These are phyloP conservation scores for Solanum etuberosum DNA, from an alignment of 257 asterid species.

Conservation along the genomic window DNA sequence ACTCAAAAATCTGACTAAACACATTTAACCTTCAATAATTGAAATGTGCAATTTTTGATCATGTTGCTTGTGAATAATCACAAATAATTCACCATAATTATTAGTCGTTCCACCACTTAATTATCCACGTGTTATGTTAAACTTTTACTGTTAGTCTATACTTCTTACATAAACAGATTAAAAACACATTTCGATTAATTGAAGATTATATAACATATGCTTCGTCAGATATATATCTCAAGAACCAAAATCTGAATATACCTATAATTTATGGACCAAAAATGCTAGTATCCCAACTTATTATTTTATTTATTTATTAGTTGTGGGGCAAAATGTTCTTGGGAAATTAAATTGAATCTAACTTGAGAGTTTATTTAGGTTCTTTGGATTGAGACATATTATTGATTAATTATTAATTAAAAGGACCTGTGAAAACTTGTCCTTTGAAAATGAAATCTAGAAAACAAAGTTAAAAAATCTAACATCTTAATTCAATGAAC, in stretches of 20 bases:
- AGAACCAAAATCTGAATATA: background rate
- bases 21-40: background rate
- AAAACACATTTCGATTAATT: background rate
- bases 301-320: background rate
- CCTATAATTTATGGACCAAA: background rate
- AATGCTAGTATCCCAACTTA: background rate
- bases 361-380: slow-evolving; percentile 1
- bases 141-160: background rate
- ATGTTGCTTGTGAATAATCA: background rate
- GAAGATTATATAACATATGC: background rate
- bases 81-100: background rate
- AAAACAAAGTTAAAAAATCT: slow-evolving; percentile 14
- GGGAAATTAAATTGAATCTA: slow-evolving; percentile 16
- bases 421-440: background rate
- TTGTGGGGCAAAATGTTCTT: slow-evolving; percentile 14
- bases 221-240: background rate
- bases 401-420: background rate
- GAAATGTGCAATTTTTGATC: background rate
- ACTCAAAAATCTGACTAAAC: background rate
- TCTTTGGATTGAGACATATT: slow-evolving; percentile 20
- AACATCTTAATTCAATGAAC: slow-evolving; percentile 25
- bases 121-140: background rate
- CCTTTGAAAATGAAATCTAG: slow-evolving; percentile 24
- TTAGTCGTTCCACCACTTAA: background rate
- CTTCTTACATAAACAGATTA: background rate